Evolutionary conservation across 495 filamentous ascomycete genomes (phyloP).

Genomic region (Penicillium paxilli): DNA sequence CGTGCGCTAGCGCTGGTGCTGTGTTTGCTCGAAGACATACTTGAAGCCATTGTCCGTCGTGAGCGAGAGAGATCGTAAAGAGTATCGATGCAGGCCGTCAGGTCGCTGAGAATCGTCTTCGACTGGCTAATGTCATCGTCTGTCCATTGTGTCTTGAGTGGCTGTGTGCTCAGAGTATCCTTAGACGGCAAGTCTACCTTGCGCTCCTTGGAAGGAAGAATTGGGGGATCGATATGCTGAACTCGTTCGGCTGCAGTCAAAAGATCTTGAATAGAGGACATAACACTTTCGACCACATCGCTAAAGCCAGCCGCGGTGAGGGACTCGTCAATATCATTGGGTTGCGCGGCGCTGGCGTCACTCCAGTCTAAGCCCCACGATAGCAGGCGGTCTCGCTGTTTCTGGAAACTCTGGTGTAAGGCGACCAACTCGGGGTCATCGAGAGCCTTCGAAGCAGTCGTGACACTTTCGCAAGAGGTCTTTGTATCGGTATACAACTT

Average conservation of each 20-base stretch:
- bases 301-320: conserved; percentile 80
- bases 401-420: conserved; percentile 58
- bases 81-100: conserved; percentile 84
- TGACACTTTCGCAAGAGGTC: conserved; percentile 79
- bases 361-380: conserved; percentile 93
- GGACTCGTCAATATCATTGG: conserved; percentile 83
- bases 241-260: conserved; percentile 81
- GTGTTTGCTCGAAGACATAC: conserved; percentile 39
- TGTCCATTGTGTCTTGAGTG: conserved; percentile 49
- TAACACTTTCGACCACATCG: conserved; percentile 83
- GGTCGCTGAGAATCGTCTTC: conserved; percentile 66
- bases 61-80: conserved; percentile 84
- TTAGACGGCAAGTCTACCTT: conserved; percentile 37
- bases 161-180: conserved; percentile 31
- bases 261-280: conserved; percentile 85
- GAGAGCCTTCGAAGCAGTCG: conserved; percentile 63
- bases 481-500: conserved; percentile 93
- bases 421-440: conserved; percentile 54
- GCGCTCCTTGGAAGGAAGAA: conserved; percentile 38
- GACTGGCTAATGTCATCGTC: conserved; percentile 49
- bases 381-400: conserved; percentile 64
- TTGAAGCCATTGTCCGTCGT: conserved; percentile 51
- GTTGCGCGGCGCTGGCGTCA: conserved; percentile 62
- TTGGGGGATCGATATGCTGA: conserved; percentile 55
- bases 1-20: conserved; percentile 17